Conservation (phyloP, 129 eudicot genomes). For the Flaveria sonorensis region DNA sequence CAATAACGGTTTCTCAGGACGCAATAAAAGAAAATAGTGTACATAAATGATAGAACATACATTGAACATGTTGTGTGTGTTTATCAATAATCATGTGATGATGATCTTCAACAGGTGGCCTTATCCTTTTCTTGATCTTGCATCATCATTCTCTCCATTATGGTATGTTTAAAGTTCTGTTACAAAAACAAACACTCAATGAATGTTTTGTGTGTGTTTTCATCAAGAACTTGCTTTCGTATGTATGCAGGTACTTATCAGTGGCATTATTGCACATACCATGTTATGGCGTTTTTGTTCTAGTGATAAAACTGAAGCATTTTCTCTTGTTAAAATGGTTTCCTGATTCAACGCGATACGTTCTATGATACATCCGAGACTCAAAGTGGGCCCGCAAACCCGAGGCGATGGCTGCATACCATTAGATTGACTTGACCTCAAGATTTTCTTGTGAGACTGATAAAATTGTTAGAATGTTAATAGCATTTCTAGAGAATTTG, state of each 20-base stretch:
- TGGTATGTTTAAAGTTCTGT: slow-evolving; percentile 52
- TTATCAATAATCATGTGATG: slow-evolving; percentile 1
- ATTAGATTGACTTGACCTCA: slow-evolving; percentile 22
- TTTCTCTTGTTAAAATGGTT: slow-evolving; percentile 59
- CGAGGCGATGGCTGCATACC: background rate
- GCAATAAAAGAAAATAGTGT: too few species aligned
- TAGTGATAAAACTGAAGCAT: slow-evolving; percentile 75
- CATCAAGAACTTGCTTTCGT: background rate
- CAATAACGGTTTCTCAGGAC: too few species aligned
- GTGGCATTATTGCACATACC: slow-evolving; percentile 89
- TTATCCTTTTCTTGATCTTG: slow-evolving; percentile 91
- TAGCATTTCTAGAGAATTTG: slow-evolving; percentile 25
- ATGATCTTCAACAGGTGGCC: slow-evolving; percentile 79
- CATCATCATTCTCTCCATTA: slow-evolving; percentile 72
- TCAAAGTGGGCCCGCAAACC: background rate
- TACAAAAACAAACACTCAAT: slow-evolving; percentile 18
- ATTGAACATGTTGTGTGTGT: background rate
- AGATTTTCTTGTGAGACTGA: slow-evolving; percentile 39
- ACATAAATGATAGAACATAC: background rate
- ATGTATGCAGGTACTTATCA: slow-evolving; percentile 65
- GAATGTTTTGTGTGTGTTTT: slow-evolving; percentile 26
- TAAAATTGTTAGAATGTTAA: slow-evolving; percentile 36
- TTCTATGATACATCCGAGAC: slow-evolving; percentile 13
- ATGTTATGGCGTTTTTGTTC: slow-evolving; percentile 70
- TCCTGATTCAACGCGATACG: slow-evolving; percentile 60